These are phyloP conservation scores for Adansonia rubrostipa DNA, from an alignment of 441 rosid species.

Conservation along the genomic window DNA sequence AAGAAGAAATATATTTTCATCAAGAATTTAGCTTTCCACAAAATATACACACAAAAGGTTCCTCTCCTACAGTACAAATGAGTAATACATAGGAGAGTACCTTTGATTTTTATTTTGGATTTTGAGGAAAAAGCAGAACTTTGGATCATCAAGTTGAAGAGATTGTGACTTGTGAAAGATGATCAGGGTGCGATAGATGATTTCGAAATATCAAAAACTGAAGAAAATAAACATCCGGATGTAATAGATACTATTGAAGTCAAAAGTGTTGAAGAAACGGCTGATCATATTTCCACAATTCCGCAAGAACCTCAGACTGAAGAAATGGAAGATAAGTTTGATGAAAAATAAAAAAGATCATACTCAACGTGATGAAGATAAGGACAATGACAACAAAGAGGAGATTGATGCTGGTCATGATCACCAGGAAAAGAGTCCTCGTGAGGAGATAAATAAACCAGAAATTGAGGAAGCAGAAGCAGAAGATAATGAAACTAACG, in stretches of 20 bases:
- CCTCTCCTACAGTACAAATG: too few species aligned
- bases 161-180: conserved; percentile 16
- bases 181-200: conserved; percentile 15
- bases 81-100: too few species aligned
- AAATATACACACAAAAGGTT: too few species aligned
- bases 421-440: conserved; percentile 29
- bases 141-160: conserved; percentile 28
- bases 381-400: conserved; percentile 26
- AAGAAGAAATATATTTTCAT: too few species aligned
- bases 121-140: too few species aligned
- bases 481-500: conserved; percentile 30
- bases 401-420: conserved; percentile 27
- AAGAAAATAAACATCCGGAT: conserved; percentile 17
- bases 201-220: conserved; percentile 5
- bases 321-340: conserved; percentile 24
- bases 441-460: conserved; percentile 25
- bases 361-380: conserved; percentile 16
- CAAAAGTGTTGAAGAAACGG: conserved; percentile 13
- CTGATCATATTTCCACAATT: conserved; percentile 18
- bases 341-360: conserved; percentile 14
- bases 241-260: neutral
- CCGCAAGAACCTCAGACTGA: conserved; percentile 25
- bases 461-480: conserved; percentile 27
- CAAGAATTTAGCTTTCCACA: too few species aligned
- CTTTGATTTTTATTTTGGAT: too few species aligned